phyloP scores from a whole-genome alignment of 257 asterid genomes.

The Pogostemon cablin region DNA sequence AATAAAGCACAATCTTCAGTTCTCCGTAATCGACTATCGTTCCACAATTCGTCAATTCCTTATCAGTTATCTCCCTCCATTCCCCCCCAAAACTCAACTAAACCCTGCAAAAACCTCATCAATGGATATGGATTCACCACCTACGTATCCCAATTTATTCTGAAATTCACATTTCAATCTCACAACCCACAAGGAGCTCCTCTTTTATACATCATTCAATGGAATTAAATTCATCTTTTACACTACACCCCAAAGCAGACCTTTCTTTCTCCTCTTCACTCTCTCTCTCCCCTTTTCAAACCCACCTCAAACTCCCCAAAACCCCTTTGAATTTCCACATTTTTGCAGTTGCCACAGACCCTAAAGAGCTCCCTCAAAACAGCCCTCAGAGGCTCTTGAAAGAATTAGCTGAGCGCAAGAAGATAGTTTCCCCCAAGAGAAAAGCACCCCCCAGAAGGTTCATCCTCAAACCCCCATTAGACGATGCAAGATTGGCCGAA shows the following conservation, averaged over 20 bases:
- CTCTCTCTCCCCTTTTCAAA: constrained; percentile 61
- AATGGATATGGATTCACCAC: constrained; percentile 39
- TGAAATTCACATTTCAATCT: constrained; percentile 23
- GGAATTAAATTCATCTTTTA: constrained; percentile 75
- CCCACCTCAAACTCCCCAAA: constrained; percentile 54
- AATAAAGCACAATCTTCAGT: no score
- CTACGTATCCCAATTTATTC: neutral
- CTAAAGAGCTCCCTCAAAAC: constrained; percentile 81
- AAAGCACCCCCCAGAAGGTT: constrained; percentile 72
- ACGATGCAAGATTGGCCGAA: constrained; percentile 70
- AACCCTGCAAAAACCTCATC: constrained; percentile 60
- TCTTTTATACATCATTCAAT: constrained; percentile 27
- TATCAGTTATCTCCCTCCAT: constrained; percentile 34
- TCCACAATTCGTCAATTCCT: neutral
- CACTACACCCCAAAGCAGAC: constrained; percentile 54
- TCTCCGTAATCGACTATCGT: no score
- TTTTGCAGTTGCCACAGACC: constrained; percentile 72
- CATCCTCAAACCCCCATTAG: constrained; percentile 88
- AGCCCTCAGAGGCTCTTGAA: constrained; percentile 91
- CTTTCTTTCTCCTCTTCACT: constrained; percentile 73
- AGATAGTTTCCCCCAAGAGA: constrained; percentile 68
- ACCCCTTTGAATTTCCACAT: constrained; percentile 38
- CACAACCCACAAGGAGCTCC: neutral
- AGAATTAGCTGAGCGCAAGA: constrained; percentile 84
- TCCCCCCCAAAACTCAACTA: constrained; percentile 39